Conservation (phyloP, 2,329 filamentous ascomycete genomes). For the Ploettnerulaceae sp. region DNA sequence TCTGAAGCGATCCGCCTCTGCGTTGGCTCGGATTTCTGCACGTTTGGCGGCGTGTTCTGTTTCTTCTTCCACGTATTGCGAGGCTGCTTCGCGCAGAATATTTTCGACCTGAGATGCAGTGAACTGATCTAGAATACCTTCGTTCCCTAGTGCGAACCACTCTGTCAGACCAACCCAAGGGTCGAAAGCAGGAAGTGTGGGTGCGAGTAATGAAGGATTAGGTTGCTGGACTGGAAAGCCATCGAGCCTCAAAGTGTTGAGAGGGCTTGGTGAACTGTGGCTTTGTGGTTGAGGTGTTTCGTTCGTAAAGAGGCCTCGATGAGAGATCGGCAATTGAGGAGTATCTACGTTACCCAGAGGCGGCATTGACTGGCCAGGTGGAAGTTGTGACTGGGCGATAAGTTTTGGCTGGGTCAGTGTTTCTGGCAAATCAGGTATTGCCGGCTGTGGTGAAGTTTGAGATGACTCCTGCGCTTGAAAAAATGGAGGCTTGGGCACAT, state of each 20-base stretch:
- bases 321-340: not conserved
- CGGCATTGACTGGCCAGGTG: not conserved
- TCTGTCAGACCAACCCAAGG: constrained; percentile 14
- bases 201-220: not conserved
- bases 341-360: not conserved
- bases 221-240: not conserved
- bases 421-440: not conserved
- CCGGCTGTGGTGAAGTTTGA: not conserved
- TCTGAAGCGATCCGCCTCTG: constrained; percentile 28
- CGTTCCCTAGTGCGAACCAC: constrained; percentile 30
- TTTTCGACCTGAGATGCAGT: constrained; percentile 23
- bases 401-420: not conserved
- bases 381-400: not conserved
- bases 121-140: constrained; percentile 34
- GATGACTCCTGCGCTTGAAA: not conserved
- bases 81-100: constrained; percentile 20
- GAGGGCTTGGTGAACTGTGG: not conserved
- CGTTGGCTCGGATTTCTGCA: constrained; percentile 21
- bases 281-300: not conserved
- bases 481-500: not conserved
- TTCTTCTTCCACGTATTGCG: constrained; percentile 22
- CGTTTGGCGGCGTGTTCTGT: constrained; percentile 16
- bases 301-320: not conserved
- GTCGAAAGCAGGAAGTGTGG: not conserved
- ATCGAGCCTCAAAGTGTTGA: not conserved